phyloP scores from a whole-genome alignment of 495 filamentous ascomycete species.

The Opeltia flavorubescens region DNA sequence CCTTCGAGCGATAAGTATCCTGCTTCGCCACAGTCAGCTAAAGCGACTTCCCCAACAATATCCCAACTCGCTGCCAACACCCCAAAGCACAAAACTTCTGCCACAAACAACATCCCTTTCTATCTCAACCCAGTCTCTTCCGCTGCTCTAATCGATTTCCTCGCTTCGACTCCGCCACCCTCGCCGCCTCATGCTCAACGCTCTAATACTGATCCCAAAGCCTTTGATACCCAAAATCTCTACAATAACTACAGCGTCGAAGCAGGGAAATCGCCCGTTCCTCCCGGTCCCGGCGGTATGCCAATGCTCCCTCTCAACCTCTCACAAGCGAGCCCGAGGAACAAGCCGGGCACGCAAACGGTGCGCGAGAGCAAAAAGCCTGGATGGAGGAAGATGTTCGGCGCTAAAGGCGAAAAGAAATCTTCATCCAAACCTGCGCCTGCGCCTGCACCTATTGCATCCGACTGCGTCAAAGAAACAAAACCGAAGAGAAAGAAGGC shows the following conservation, averaged over 20 bases:
- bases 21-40: constrained; percentile 4
- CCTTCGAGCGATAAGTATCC: constrained; percentile 3
- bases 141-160: constrained; percentile 15
- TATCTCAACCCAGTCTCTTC: constrained; percentile 17
- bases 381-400: constrained; percentile 15
- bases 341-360: neutral
- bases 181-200: constrained; percentile 9
- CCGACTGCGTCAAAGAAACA: neutral
- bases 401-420: constrained; percentile 4
- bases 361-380: constrained; percentile 4
- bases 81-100: constrained; percentile 7
- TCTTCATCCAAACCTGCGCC: no score
- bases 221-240: constrained; percentile 2
- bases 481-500: neutral
- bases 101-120: constrained; percentile 14
- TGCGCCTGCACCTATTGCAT: neutral
- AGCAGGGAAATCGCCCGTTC: neutral
- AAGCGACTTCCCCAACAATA: neutral
- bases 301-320: neutral
- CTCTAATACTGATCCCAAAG: constrained; percentile 2
- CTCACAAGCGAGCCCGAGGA: neutral
- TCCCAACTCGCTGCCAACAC: neutral
- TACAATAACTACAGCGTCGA: neutral
- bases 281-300: constrained; percentile 2
- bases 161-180: constrained; percentile 13